phyloP scores from a whole-genome alignment of 1,284 basidiomycete species.

The Ceratobasidium sp. region DNA sequence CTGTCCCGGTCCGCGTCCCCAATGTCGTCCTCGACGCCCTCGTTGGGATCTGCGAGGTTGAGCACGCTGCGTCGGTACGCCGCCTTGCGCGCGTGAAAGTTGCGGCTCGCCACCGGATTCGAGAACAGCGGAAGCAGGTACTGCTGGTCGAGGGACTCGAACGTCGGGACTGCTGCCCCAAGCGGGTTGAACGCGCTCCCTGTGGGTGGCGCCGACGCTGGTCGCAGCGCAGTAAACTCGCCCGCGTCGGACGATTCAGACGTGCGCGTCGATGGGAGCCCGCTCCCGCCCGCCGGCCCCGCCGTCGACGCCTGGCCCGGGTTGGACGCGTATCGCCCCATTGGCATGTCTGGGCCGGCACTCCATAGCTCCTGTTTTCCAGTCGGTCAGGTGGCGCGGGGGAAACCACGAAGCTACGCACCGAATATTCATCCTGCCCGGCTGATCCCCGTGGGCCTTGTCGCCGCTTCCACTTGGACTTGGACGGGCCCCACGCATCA shows the following conservation, averaged over 20 bases:
- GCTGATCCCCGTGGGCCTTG: constrained; percentile 1
- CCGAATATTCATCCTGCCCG: constrained; percentile 29
- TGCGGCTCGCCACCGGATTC: constrained; percentile 87
- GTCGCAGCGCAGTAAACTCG: constrained; percentile 44
- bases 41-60: constrained; percentile 17
- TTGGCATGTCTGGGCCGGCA: constrained; percentile 8
- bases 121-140: constrained; percentile 95
- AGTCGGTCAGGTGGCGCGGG: neutral
- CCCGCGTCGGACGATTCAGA: constrained; percentile 53
- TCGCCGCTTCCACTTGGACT: constrained; percentile 23
- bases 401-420: neutral
- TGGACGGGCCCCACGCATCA: constrained; percentile 31
- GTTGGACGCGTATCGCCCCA: constrained; percentile 18
- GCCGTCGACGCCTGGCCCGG: neutral
- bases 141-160: constrained; percentile 92
- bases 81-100: constrained; percentile 83
- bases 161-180: constrained; percentile 75
- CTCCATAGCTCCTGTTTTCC: constrained; percentile 20
- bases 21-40: constrained; percentile 21
- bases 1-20: neutral
- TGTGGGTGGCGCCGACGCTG: constrained; percentile 45
- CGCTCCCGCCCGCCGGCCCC: constrained; percentile 48
- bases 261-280: constrained; percentile 77
- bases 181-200: constrained; percentile 47
- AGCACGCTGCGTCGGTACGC: constrained; percentile 32